These are phyloP conservation scores for Phytopythium vexans DNA, from an alignment of 352 stramenopile species.

Conservation along the genomic window DNA sequence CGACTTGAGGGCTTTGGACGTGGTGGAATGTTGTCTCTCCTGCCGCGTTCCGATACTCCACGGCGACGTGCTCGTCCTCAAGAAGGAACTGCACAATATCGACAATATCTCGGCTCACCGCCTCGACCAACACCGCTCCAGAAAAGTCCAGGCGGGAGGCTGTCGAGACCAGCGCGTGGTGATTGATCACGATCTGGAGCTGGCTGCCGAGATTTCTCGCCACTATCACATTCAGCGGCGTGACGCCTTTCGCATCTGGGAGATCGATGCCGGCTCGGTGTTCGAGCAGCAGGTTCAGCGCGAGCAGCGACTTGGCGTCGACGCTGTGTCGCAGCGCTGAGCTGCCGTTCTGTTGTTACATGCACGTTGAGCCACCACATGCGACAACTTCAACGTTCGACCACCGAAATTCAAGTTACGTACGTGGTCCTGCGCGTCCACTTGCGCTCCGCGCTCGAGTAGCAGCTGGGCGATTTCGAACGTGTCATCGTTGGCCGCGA, in stretches of 20 bases:
- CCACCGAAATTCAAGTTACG: background rate
- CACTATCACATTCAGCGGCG: conserved; percentile 12
- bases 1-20: conserved; percentile 1
- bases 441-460: conserved; percentile 8
- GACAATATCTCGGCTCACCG: conserved; percentile 16
- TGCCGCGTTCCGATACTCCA: conserved; percentile 23
- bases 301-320: conserved; percentile 7
- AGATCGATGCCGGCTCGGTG: conserved; percentile 18
- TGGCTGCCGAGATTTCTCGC: conserved; percentile 7
- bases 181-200: conserved; percentile 29
- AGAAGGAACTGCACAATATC: conserved; percentile 21
- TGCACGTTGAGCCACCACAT: background rate
- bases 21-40: conserved; percentile 27
- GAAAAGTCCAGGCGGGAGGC: conserved; percentile 12
- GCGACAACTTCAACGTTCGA: background rate
- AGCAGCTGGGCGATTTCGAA: conserved; percentile 19
- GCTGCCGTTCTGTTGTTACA: conserved; percentile 1
- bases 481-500: conserved; percentile 11
- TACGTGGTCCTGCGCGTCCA: conserved; percentile 18
- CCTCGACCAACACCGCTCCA: conserved; percentile 13
- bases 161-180: conserved; percentile 17
- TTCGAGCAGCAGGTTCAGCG: conserved; percentile 26
- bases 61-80: conserved; percentile 18
- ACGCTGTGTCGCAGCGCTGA: conserved; percentile 12
- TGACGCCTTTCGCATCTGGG: conserved; percentile 9